Evolutionary conservation across 228 moss, liverwort and hornwort species (phyloP).

Genomic region (Sphagnum fallax): DNA sequence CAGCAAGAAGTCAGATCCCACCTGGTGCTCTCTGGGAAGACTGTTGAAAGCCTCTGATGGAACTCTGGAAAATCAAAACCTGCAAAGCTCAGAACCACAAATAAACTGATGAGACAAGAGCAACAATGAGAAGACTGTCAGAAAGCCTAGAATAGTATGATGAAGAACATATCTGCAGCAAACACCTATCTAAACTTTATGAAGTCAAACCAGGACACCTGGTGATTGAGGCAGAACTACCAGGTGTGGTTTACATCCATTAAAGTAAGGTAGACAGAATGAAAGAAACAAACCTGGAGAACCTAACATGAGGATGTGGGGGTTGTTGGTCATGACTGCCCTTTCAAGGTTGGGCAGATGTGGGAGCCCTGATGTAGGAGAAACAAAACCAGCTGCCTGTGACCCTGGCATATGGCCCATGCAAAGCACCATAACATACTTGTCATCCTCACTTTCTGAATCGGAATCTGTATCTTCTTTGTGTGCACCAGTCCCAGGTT

Average conservation of each 20-base stretch:
- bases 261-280: background rate
- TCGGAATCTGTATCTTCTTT: background rate
- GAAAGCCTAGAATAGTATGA: no score
- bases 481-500: slow-evolving; percentile 9
- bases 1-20: slow-evolving; percentile 10
- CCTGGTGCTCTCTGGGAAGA: slow-evolving; percentile 44
- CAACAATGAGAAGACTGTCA: no score
- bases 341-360: slow-evolving; percentile 35
- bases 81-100: background rate
- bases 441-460: slow-evolving; percentile 8
- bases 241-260: no score
- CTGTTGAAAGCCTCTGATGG: slow-evolving; percentile 31
- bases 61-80: slow-evolving; percentile 46
- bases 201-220: no score
- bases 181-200: no score
- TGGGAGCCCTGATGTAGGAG: slow-evolving; percentile 43
- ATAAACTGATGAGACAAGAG: no score
- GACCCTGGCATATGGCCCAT: slow-evolving; percentile 42
- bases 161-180: no score
- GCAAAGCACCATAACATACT: slow-evolving; percentile 34
- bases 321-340: slow-evolving; percentile 40
- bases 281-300: slow-evolving; percentile 21
- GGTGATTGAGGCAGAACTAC: no score
- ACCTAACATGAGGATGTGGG: slow-evolving; percentile 45
- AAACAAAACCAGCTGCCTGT: slow-evolving; percentile 36